These are phyloP conservation scores for Dioscorea zingiberensis DNA, from an alignment of 106 monocot genomes.

Conservation along the genomic window DNA sequence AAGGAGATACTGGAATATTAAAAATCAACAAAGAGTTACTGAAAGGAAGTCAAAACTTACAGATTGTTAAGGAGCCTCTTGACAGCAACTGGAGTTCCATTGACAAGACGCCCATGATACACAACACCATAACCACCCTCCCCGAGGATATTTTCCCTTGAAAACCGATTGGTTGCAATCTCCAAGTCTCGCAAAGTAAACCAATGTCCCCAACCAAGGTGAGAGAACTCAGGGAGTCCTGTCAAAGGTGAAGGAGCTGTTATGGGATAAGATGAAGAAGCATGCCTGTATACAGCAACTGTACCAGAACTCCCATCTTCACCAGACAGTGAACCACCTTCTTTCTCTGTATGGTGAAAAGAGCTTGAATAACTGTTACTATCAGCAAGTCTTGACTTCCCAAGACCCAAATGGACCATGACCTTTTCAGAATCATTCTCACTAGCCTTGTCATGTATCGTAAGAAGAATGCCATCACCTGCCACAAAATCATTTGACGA, in stretches of 20 bases:
- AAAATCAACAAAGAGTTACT: background rate
- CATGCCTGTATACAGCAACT: background rate
- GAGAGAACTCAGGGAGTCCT: conserved; percentile 35
- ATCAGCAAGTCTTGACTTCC: conserved; percentile 13
- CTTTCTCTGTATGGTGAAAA: conserved; percentile 18
- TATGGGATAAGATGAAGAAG: conserved; percentile 10
- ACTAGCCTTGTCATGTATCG: conserved; percentile 10
- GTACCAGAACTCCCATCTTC: conserved; percentile 21
- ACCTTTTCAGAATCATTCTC: conserved; percentile 19
- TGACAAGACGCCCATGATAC: conserved; percentile 24
- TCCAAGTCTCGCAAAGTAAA: conserved; percentile 43
- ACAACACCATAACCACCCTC: conserved; percentile 55
- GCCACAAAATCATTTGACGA: conserved; percentile 15
- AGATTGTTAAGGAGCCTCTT: conserved; percentile 54
- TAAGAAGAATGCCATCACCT: conserved; percentile 16
- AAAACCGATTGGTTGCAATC: conserved; percentile 37
- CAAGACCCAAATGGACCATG: conserved; percentile 18
- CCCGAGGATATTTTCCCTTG: conserved; percentile 40
- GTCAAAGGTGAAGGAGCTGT: conserved; percentile 22
- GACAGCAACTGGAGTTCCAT: conserved; percentile 39
- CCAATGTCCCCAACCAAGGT: conserved; percentile 53
- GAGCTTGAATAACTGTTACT: conserved; percentile 14
- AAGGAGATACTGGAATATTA: background rate
- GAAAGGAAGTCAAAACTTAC: conserved; percentile 19
- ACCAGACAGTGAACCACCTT: conserved; percentile 18